A percentile compares a stretch with the other conserved stretches of the same genome.
These are phyloP conservation scores for Curvularia sp. DNA, from an alignment of 2,329 filamentous ascomycete genomes.

Conservation along the genomic window DNA sequence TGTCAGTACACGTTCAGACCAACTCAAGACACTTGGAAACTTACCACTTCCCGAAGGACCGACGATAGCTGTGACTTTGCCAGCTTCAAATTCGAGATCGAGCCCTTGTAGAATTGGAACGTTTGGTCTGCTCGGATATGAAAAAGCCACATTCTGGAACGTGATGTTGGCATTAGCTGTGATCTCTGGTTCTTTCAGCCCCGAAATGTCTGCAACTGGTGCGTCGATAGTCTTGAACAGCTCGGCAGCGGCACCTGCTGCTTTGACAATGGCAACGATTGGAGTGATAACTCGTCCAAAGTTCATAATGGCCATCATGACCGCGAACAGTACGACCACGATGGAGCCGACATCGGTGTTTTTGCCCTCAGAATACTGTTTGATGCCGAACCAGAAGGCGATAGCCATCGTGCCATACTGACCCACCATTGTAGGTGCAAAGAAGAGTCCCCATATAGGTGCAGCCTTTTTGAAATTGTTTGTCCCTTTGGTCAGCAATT, in stretches of 20 bases:
- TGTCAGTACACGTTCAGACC: neutral
- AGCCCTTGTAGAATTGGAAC: conserved; percentile 69
- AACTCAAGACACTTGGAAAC: neutral
- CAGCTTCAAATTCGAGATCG: conserved; percentile 64
- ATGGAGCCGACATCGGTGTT: conserved; percentile 42
- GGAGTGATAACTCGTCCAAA: conserved; percentile 42
- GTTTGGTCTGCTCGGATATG: conserved; percentile 60
- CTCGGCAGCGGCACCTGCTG: conserved; percentile 45
- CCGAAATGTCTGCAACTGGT: conserved; percentile 35
- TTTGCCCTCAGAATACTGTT: conserved; percentile 43
- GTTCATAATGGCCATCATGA: conserved; percentile 48
- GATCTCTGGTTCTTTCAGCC: conserved; percentile 46
- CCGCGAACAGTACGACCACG: conserved; percentile 49
- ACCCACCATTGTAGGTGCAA: conserved; percentile 45
- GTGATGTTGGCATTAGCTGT: conserved; percentile 44
- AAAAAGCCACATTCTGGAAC: conserved; percentile 47
- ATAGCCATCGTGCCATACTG: conserved; percentile 50
- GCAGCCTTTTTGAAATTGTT: conserved; percentile 37
- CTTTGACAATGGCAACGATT: conserved; percentile 46
- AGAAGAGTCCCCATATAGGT: conserved; percentile 45
- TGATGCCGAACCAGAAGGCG: conserved; percentile 51
- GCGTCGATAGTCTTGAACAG: conserved; percentile 49
- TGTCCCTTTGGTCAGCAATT: conserved; percentile 36
- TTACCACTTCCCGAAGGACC: conserved; percentile 61
- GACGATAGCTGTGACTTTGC: conserved; percentile 76